Percentiles rank a stretch among this genome's conserved stretches.
These are phyloP conservation scores for Schwanniomyces sp. DNA, from an alignment of 805 yeast genomes.

Conservation along the genomic window DNA sequence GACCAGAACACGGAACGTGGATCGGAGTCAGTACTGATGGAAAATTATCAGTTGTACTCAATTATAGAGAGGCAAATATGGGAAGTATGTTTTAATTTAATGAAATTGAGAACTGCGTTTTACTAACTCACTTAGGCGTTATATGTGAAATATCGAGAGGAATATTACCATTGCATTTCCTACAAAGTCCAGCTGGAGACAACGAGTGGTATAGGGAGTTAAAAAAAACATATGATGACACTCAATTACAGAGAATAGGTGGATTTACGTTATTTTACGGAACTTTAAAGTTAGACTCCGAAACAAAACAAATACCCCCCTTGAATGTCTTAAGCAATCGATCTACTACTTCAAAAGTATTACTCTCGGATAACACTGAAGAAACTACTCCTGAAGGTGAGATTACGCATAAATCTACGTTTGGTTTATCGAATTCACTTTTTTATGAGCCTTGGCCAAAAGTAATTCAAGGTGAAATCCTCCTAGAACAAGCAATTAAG, in stretches of 20 bases:
- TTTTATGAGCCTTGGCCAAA: constrained; percentile 75
- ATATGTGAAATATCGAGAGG: constrained; percentile 52
- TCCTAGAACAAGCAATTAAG: constrained; percentile 21
- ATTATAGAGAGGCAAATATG: constrained; percentile 55
- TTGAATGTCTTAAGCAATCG: constrained; percentile 52
- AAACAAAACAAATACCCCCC: constrained; percentile 25
- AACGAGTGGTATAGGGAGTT: constrained; percentile 47
- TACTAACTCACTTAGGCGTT: constrained; percentile 18
- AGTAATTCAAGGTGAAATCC: constrained; percentile 48
- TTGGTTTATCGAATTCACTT: constrained; percentile 71
- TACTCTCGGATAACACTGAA: constrained; percentile 11
- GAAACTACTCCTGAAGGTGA: constrained; percentile 13
- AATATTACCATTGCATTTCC: constrained; percentile 45
- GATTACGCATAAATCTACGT: constrained; percentile 28
- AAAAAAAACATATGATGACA: constrained; percentile 13
- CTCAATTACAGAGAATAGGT: constrained; percentile 39
- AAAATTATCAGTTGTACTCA: constrained; percentile 70
- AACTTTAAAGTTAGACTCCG: constrained; percentile 25
- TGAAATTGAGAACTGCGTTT: background rate
- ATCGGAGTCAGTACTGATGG: constrained; percentile 66
- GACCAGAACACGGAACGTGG: constrained; percentile 88
- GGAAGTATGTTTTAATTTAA: constrained; percentile 11
- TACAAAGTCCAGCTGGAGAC: constrained; percentile 34
- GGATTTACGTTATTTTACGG: constrained; percentile 68
- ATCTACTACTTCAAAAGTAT: constrained; percentile 39